Percentiles rank a stretch among this genome's conserved stretches.
These are phyloP conservation scores for Camelina hispida DNA, from an alignment of 345 rosid species.

Conservation along the genomic window DNA sequence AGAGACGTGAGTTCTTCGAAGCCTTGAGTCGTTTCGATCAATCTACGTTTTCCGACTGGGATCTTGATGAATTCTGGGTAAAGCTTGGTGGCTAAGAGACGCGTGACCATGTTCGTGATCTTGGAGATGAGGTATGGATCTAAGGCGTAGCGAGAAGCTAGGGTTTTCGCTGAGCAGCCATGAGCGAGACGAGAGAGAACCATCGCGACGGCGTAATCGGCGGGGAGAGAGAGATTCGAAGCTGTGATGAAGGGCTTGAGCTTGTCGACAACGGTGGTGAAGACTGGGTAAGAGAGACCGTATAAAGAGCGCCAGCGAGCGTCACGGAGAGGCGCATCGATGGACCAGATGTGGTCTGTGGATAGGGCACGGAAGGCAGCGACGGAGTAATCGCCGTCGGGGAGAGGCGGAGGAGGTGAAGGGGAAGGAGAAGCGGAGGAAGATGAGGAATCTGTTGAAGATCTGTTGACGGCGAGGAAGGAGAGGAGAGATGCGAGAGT, in stretches of 20 bases:
- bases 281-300: slow-evolving; percentile 89
- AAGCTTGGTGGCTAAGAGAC: slow-evolving; percentile 85
- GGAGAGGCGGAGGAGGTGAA: slow-evolving; percentile 56
- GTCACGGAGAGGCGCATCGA: slow-evolving; percentile 80
- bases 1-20: slow-evolving; percentile 90
- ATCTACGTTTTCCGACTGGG: slow-evolving; percentile 79
- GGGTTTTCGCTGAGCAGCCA: slow-evolving; percentile 75
- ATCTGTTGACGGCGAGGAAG: slow-evolving; percentile 50
- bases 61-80: slow-evolving; percentile 94
- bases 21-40: slow-evolving; percentile 85
- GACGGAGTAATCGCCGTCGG: slow-evolving; percentile 71
- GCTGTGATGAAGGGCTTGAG: slow-evolving; percentile 86
- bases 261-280: slow-evolving; percentile 89
- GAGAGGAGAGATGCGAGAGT: slow-evolving; percentile 66
- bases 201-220: slow-evolving; percentile 96
- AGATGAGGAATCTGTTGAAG: slow-evolving; percentile 43
- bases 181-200: slow-evolving; percentile 88
- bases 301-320: slow-evolving; percentile 90
- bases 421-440: slow-evolving; percentile 45
- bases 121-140: slow-evolving; percentile 93
- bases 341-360: slow-evolving; percentile 85
- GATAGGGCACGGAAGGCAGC: slow-evolving; percentile 90
- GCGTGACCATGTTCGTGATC: slow-evolving; percentile 93
- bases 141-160: slow-evolving; percentile 75
- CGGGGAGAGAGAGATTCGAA: slow-evolving; percentile 88